These are phyloP conservation scores for Zelonia costaricensis DNA, from an alignment of 208 protist species.

Conservation along the genomic window DNA sequence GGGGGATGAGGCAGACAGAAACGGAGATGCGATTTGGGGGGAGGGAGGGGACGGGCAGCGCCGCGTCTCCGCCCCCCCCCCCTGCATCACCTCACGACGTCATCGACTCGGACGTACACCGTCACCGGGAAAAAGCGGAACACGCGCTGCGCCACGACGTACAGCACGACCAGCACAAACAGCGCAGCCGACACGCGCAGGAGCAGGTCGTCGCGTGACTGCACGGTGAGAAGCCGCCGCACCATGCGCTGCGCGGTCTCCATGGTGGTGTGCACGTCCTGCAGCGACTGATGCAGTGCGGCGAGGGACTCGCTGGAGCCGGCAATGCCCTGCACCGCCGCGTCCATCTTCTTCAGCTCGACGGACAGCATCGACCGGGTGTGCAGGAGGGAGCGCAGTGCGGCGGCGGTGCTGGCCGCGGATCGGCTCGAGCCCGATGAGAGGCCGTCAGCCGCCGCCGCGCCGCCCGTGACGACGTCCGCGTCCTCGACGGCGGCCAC, in stretches of 20 bases:
- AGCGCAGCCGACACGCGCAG: slow-evolving; percentile 53
- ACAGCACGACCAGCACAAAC: slow-evolving; percentile 67
- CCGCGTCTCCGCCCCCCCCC: not conserved
- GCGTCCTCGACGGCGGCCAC: slow-evolving; percentile 40
- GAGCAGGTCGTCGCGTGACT: slow-evolving; percentile 65
- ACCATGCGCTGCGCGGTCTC: slow-evolving; percentile 61
- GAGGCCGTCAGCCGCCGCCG: slow-evolving; percentile 13
- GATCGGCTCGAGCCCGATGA: slow-evolving; percentile 7
- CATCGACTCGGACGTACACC: slow-evolving; percentile 37
- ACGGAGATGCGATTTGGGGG: not conserved
- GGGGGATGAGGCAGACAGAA: not conserved
- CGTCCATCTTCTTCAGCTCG: slow-evolving; percentile 77
- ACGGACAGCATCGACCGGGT: slow-evolving; percentile 70
- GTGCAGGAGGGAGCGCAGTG: slow-evolving; percentile 72
- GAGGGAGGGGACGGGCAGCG: not conserved
- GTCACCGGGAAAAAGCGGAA: slow-evolving; percentile 70
- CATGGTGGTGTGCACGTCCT: slow-evolving; percentile 71
- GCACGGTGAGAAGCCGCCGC: slow-evolving; percentile 51
- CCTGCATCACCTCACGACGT: not conserved
- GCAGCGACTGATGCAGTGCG: slow-evolving; percentile 48
- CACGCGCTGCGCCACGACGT: slow-evolving; percentile 65
- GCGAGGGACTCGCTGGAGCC: slow-evolving; percentile 49
- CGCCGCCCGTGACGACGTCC: slow-evolving; percentile 16
- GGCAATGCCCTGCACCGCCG: slow-evolving; percentile 54
- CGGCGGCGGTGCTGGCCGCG: slow-evolving; percentile 39